Percentiles rank a stretch among this genome's conserved stretches.
Evolutionary conservation across 768 basidiomycete genomes (phyloP).

Genomic region (Russula brevipes): DNA sequence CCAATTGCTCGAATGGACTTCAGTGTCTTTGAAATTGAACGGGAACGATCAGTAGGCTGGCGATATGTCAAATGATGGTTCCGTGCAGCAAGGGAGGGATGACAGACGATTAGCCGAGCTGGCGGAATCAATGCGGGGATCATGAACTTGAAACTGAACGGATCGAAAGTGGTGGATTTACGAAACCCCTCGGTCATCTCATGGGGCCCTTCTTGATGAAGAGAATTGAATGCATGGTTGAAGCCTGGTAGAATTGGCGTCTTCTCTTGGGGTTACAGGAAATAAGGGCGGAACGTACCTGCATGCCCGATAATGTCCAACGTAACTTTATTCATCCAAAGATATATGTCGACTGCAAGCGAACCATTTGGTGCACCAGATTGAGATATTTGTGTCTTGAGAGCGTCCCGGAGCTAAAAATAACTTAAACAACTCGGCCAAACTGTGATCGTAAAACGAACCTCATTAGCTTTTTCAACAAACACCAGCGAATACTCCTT

Average conservation of each 20-base stretch:
- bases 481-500: constrained; percentile 13
- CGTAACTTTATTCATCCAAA: constrained; percentile 19
- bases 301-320: constrained; percentile 20
- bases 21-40: background rate
- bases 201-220: constrained; percentile 2
- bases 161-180: constrained; percentile 8
- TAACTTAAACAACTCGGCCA: background rate
- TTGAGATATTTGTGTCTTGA: background rate
- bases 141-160: constrained; percentile 13
- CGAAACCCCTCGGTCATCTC: constrained; percentile 15
- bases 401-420: constrained; percentile 12
- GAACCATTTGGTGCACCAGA: constrained; percentile 6
- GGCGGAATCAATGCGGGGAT: constrained; percentile 4
- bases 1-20: constrained; percentile 30
- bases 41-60: constrained; percentile 16
- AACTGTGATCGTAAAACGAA: background rate
- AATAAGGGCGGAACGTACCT: constrained; percentile 1
- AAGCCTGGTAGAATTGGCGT: constrained; percentile 3
- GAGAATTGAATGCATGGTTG: constrained; percentile 16
- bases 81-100: background rate
- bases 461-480: constrained; percentile 22
- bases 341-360: constrained; percentile 1
- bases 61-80: background rate
- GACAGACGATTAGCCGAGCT: constrained; percentile 17
- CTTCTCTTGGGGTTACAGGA: background rate